phyloP scores from a whole-genome alignment of 352 stramenopile genomes.

The Pythium scleroteichum region DNA sequence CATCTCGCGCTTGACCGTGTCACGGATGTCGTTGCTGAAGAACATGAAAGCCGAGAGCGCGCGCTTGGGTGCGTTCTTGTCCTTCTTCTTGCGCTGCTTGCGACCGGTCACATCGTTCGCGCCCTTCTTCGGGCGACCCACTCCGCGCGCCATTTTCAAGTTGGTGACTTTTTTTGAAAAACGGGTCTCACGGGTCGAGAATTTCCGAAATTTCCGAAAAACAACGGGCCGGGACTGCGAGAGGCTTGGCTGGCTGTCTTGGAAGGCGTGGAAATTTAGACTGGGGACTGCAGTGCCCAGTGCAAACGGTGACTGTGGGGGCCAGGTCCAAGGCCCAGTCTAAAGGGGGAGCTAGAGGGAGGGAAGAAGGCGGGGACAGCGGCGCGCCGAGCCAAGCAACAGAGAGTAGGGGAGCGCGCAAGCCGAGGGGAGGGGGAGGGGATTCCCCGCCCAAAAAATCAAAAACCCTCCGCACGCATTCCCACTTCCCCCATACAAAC shows the following conservation, averaged over 20 bases:
- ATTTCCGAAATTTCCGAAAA: constrained; percentile 42
- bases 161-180: constrained; percentile 29
- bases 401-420: constrained; percentile 21
- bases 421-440: constrained; percentile 14
- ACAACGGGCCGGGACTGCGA: constrained; percentile 8
- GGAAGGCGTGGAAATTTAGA: constrained; percentile 59
- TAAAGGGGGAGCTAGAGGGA: constrained; percentile 8
- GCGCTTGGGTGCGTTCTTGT: constrained; percentile 91
- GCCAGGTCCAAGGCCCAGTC: not conserved
- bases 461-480: constrained; percentile 26
- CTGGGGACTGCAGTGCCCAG: constrained; percentile 40
- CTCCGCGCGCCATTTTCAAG: constrained; percentile 61
- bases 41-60: constrained; percentile 91
- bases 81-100: constrained; percentile 90
- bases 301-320: constrained; percentile 33
- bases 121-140: constrained; percentile 70
- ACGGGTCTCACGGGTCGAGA: constrained; percentile 18
- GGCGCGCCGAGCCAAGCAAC: constrained; percentile 17
- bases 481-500: constrained; percentile 32
- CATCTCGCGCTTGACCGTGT: constrained; percentile 89
- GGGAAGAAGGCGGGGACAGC: constrained; percentile 15
- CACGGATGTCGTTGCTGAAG: constrained; percentile 89
- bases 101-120: constrained; percentile 57
- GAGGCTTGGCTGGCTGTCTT: constrained; percentile 40
- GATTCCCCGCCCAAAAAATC: constrained; percentile 31